Base-by-base conservation (phyloP, 164 flowering plant species). In the Amborella trichopoda region DNA sequence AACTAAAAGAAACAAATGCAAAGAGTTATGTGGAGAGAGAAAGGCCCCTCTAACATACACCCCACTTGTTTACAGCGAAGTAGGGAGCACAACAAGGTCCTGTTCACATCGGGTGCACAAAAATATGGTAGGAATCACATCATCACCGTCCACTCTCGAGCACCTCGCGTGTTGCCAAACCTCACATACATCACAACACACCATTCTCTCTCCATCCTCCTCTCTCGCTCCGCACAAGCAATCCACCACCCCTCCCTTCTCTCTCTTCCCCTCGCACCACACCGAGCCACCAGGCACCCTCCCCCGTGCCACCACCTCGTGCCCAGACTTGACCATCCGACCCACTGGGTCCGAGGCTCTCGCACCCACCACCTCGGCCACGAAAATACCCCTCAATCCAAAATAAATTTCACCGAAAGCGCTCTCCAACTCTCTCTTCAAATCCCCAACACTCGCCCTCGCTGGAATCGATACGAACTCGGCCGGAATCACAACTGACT, bases 131-230 rank as follows among this genome's bases (percentile, higher is more conserved):
- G 98, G 90, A 46, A 75, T 48, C 42, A 75, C 76, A 32, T 76
- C 79, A 47, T 46, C 36, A 27, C 68, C 62, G 1, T 76, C 72
- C 3, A 84, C 66, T 22, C 59, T 39, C 40, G 68, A 83, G 59
- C 99, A 91, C 8, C 88, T 61, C 1, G 70, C 77, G 45, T 91
- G 99, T 48, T 83, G 93, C 83, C 85, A 71, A 41, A 77, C 81
- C 44, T 84, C 95, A 48, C 99, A 91, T 14, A 87, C 74, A 54
- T 87, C 96, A 50, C 99, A 91, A 0, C 69, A 52, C 3, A 87
- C 63, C 88, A 82, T 70, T 55, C 77, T 27, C 28, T 91, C 96
- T 0, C 99, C 99, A 52, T 91, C 96, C 28, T 91, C 95, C 6
- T 70, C 79, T 48, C 64, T 67, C 0, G 86, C 65, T 19, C 96